Base-by-base conservation (phyloP, 225 moss, liverwort and hornwort species). In the Physcomitrium patens region DNA sequence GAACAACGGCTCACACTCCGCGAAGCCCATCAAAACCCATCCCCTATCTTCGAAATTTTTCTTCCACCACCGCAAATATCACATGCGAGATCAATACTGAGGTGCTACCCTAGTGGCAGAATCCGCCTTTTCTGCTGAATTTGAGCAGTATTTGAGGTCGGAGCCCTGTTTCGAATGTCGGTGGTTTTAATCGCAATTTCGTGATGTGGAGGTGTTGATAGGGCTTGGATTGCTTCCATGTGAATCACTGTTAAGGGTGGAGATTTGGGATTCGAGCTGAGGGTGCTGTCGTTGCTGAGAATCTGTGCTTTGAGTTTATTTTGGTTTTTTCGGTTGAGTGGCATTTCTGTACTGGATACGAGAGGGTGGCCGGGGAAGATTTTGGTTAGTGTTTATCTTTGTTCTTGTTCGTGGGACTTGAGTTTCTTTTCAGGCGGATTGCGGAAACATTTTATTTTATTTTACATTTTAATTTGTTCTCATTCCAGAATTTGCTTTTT, bases 171-270 rank as follows among this genome's bases (percentile, higher is more conserved):
- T 69, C 63, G 46, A 17, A 51, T 51, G 68, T 68, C 68, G 23
- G 18, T 24, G 51, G 80, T 26, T 20, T 53, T 61, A 14, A 27
- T 41, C n/a, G 74, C 69, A 63, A 69, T 73, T 28, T 73, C 69
- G n/a, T 51, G 27, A 72, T 27, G 4, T 28, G 73, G 26, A 58
- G 20, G 31, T 37, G 7, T 37, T 65, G 70, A 13, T 17, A 19
- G 69, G 64, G 72, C 31, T 77, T 47, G 63, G n/a, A 69, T 57
- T 37, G 50, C 37, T 12, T 52, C 10, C 17, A 11, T 12, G 23
- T 54, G 37, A 23, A 56, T 42, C 26, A n/a, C 41, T 56, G 5
- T 60, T 55, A 12, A 7, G 31, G 31, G 31, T 4, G 7, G 31
- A 37, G 67, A 27, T 72, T 63, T 41, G 73, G 12, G 43, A 20